A percentile compares a stretch with the other conserved stretches of the same genome.
Evolutionary conservation across 768 basidiomycete genomes (phyloP).

Genomic region (Pleurotus salmoneostramineus): DNA sequence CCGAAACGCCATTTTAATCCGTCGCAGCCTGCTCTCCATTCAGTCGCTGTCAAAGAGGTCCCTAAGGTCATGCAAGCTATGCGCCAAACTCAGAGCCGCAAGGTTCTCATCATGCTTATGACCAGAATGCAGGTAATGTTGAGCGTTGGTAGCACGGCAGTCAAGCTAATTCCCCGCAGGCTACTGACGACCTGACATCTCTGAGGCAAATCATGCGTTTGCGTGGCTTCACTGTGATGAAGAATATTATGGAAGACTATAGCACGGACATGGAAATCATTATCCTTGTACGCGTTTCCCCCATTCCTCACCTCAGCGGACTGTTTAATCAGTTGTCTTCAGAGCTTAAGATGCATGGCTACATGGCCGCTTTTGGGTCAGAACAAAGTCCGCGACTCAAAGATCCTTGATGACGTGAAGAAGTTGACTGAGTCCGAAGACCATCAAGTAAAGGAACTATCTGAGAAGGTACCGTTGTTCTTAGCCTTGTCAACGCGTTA

Average conservation of each 20-base stretch:
- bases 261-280: conserved; percentile 65
- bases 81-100: conserved; percentile 80
- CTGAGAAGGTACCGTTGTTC: conserved; percentile 61
- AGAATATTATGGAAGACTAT: conserved; percentile 80
- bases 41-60: conserved; percentile 74
- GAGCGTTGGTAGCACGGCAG: too few relatives aligned
- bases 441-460: conserved; percentile 49
- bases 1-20: conserved; percentile 6
- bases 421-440: conserved; percentile 50
- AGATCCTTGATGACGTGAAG: conserved; percentile 61
- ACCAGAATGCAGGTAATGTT: conserved; percentile 74
- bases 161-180: conserved; percentile 42
- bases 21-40: conserved; percentile 68
- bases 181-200: conserved; percentile 78
- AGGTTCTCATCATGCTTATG: conserved; percentile 79
- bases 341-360: conserved; percentile 66
- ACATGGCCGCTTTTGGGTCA: conserved; percentile 80
- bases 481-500: neutral
- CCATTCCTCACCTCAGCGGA: neutral
- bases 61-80: conserved; percentile 91
- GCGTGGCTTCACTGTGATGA: conserved; percentile 92
- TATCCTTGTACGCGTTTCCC: conserved; percentile 56
- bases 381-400: conserved; percentile 87
- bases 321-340: conserved; percentile 4
- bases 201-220: conserved; percentile 85